phyloP scores from a whole-genome alignment of 2,329 filamentous ascomycete species.

The Gaeumannomyces sp. region DNA sequence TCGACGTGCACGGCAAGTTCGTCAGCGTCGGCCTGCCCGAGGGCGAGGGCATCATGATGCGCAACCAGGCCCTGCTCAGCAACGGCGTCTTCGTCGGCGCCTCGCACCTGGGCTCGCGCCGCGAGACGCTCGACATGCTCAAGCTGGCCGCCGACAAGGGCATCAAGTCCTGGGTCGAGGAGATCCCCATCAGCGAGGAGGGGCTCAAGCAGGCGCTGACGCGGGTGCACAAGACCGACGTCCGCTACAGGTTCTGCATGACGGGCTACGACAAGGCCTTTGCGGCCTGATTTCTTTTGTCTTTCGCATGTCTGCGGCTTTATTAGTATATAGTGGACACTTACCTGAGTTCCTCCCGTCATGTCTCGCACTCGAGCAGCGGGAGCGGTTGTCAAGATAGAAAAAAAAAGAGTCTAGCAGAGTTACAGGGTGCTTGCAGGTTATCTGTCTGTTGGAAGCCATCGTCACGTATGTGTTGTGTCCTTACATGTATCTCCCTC shows the following conservation, averaged over 20 bases:
- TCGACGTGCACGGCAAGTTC: constrained; percentile 78
- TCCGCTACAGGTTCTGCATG: constrained; percentile 71
- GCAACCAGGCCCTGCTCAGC: constrained; percentile 32
- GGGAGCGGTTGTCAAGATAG: too few relatives aligned
- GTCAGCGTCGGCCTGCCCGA: constrained; percentile 76
- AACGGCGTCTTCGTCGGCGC: constrained; percentile 44
- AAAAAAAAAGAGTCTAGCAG: too few relatives aligned
- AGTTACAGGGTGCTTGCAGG: too few relatives aligned
- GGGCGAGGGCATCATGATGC: constrained; percentile 63
- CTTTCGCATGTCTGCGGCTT: not conserved
- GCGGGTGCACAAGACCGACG: constrained; percentile 63
- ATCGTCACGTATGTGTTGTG: too few relatives aligned
- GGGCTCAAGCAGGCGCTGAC: constrained; percentile 64
- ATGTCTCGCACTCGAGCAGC: too few relatives aligned
- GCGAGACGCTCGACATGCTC: constrained; percentile 67
- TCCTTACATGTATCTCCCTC: too few relatives aligned
- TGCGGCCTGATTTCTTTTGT: constrained; percentile 26
- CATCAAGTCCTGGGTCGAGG: constrained; percentile 64
- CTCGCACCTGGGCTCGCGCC: constrained; percentile 64
- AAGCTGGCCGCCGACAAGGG: constrained; percentile 64
- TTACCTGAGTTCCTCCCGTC: too few relatives aligned
- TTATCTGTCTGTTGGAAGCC: too few relatives aligned
- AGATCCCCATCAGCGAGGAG: constrained; percentile 66
- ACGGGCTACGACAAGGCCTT: constrained; percentile 65
- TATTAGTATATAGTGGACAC: not conserved